Percentiles rank a stretch among this genome's conserved stretches.
phyloP scores from a whole-genome alignment of 176 grass and related monocot genomes.

The Oryza coarctata region DNA sequence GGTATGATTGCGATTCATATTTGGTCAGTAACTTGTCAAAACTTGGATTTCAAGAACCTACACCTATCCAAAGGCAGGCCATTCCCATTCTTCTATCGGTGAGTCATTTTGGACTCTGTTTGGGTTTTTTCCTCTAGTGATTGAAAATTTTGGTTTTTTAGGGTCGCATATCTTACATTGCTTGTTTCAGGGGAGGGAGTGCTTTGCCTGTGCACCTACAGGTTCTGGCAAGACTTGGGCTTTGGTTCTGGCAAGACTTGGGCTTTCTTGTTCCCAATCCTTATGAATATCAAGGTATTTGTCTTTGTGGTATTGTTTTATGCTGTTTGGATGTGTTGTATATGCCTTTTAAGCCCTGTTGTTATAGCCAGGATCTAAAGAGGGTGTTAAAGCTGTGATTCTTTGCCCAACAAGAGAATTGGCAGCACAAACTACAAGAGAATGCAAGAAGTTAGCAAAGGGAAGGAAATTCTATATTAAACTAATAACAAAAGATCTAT shows the following conservation, averaged over 20 bases:
- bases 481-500: conserved; percentile 93
- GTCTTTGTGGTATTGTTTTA: conserved; percentile 12
- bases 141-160: background rate
- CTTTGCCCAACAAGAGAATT: conserved; percentile 96
- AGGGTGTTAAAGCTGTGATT: conserved; percentile 73
- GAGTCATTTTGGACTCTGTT: conserved; percentile 36
- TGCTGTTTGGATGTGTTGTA: background rate
- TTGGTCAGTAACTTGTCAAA: conserved; percentile 60
- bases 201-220: conserved; percentile 96
- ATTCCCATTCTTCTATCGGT: conserved; percentile 89
- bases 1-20: conserved; percentile 78
- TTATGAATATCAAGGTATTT: conserved; percentile 95
- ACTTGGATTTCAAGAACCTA: conserved; percentile 83
- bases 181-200: conserved; percentile 77
- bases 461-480: conserved; percentile 89
- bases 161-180: background rate
- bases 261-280: conserved; percentile 79
- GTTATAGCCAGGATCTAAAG: conserved; percentile 96
- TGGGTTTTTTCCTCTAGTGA: background rate
- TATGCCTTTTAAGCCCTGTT: conserved; percentile 16
- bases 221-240: conserved; percentile 98
- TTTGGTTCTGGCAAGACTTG: conserved; percentile 98
- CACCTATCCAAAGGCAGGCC: conserved; percentile 93
- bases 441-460: conserved; percentile 83
- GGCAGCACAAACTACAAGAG: conserved; percentile 81